Evolutionary conservation across 345 rosid genomes (phyloP).

Genomic region (Corymbia maculata): DNA sequence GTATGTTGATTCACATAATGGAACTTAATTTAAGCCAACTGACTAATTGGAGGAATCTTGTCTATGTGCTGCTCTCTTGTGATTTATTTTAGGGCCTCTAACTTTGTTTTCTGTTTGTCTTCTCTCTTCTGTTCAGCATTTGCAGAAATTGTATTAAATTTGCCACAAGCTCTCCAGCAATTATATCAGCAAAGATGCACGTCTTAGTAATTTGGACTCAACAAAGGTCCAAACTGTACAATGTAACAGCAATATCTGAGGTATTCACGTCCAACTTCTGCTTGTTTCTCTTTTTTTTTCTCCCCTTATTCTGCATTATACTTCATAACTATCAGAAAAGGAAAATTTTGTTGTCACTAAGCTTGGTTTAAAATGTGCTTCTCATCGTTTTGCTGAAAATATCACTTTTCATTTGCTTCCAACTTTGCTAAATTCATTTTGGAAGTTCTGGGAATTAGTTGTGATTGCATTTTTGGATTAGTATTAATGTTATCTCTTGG

Average conservation of each 20-base stretch:
- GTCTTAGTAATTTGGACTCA: neutral
- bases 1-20: too few relatives aligned
- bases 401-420: neutral
- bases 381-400: neutral
- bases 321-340: neutral
- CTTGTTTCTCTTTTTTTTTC: neutral
- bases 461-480: neutral
- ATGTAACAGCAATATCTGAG: neutral
- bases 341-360: neutral
- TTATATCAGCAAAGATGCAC: conserved; percentile 26
- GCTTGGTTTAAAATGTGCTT: neutral
- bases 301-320: neutral
- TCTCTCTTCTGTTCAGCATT: conserved; percentile 43
- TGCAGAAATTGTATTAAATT: conserved; percentile 80
- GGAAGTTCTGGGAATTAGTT: neutral
- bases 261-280: neutral
- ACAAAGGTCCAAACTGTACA: neutral
- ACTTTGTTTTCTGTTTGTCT: neutral
- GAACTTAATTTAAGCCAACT: too few relatives aligned
- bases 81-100: neutral
- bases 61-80: too few relatives aligned
- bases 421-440: neutral
- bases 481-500: neutral
- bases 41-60: too few relatives aligned
- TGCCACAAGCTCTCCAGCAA: conserved; percentile 59